These are phyloP conservation scores for Colletotrichum sp. DNA, from an alignment of 2,329 filamentous ascomycete species.

Conservation along the genomic window DNA sequence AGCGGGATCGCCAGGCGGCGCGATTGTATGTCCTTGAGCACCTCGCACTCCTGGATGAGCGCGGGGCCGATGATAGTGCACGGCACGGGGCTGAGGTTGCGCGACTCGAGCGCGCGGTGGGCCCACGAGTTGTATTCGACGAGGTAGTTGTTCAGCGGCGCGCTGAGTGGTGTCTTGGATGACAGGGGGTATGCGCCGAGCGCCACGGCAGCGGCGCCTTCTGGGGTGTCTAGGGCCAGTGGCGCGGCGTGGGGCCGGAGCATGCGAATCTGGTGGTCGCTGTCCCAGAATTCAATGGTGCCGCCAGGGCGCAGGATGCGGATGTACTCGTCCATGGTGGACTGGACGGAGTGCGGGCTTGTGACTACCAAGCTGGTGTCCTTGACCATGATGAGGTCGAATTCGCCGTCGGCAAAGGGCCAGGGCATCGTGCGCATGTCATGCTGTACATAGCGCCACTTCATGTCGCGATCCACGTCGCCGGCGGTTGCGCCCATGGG, in stretches of 20 bases:
- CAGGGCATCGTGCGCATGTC: conserved; percentile 78
- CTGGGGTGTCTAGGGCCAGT: conserved; percentile 29
- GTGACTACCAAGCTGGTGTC: conserved; percentile 75
- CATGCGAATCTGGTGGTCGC: conserved; percentile 83
- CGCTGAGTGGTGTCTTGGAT: conserved; percentile 80
- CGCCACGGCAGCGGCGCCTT: conserved; percentile 56
- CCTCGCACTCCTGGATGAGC: conserved; percentile 80
- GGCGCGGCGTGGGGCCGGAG: conserved; percentile 78
- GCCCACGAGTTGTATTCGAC: conserved; percentile 87
- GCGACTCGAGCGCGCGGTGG: conserved; percentile 73
- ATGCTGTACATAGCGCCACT: conserved; percentile 89
- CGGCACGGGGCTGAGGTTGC: conserved; percentile 75
- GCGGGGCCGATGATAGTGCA: conserved; percentile 80
- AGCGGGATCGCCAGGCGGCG: conserved; percentile 87
- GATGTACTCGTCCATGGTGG: conserved; percentile 72
- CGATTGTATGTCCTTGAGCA: conserved; percentile 66
- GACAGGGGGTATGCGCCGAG: conserved; percentile 86
- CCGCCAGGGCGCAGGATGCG: conserved; percentile 81
- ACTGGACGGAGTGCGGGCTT: conserved; percentile 57
- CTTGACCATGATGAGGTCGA: conserved; percentile 89
- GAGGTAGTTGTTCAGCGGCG: conserved; percentile 81
- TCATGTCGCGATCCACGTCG: conserved; percentile 69
- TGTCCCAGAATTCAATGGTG: conserved; percentile 87
- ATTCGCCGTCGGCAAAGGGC: conserved; percentile 80
- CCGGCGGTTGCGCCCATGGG: conserved; percentile 62